Base-by-base conservation (phyloP, 2,329 filamentous ascomycete genomes). In the Stagonosporopsis cucurbitacearum region DNA sequence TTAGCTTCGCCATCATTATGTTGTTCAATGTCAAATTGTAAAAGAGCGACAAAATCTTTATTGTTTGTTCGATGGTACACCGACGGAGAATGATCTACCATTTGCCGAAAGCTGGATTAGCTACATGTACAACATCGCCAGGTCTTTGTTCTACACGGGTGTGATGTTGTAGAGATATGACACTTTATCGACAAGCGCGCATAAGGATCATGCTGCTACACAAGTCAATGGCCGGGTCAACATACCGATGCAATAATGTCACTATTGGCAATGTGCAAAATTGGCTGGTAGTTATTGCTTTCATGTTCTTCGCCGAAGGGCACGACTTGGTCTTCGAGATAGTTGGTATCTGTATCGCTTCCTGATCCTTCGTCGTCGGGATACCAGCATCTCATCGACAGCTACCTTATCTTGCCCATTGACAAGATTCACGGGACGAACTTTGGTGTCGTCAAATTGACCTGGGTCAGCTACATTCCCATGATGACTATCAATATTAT, bases 41-140 rank as follows among this genome's bases (percentile, higher is more conserved):
- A 28, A 65, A 59, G 2, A 59, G 52, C 37, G 63, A 61, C 36
- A 60, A 63, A 60, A 60, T 65, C 20, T 47, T 65, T 45, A 59
- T 65, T 57, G 44, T 50, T 2, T 61, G 59, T 30, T 47, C 57
- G 12, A 40, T 49, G 42, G 20, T 52, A 25, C 54, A 59, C 25
- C 54, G 58, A 7, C 50, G 49, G 5, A 58, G 45, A 1, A 57
- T 55, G 5, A 8, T 65, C 6, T 54, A 47, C 19, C 55, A 60
- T n/a, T 19, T 59, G 32, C 22, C 22, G 4, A 48, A 43, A 60
- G 61, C 22, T 59, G 50, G 35, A 51, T 61, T 2, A 59, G 59
- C 35, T 63, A 61, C 26, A 11, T 63, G 1, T 50, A 47, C 15
- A 65, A 52, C 26, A 30, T 60, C 0, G 50, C 53, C 12, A 60